phyloP scores from a whole-genome alignment of 129 eudicot genomes.

The Chrysanthemum seticuspe region DNA sequence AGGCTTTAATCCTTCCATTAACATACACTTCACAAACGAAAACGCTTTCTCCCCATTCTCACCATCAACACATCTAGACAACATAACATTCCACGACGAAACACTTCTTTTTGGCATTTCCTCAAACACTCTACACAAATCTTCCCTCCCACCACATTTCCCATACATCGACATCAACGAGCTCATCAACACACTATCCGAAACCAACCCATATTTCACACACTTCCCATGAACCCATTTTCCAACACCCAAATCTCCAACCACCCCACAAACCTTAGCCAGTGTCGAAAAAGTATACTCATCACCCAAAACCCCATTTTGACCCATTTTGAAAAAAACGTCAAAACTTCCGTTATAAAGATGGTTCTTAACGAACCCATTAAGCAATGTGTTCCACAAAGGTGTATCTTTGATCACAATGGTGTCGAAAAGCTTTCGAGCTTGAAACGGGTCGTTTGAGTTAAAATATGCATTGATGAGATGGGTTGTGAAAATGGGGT shows the following conservation, averaged over 20 bases:
- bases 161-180: too few species aligned
- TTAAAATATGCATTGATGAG: conserved; percentile 48
- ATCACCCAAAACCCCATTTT: conserved; percentile 19
- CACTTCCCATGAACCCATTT: conserved; percentile 56
- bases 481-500: conserved; percentile 43
- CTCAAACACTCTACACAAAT: too few species aligned
- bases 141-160: too few species aligned
- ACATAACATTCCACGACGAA: too few species aligned
- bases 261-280: conserved; percentile 43
- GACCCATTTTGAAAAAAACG: conserved; percentile 41
- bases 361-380: conserved; percentile 33
- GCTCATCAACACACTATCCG: too few species aligned
- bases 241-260: conserved; percentile 37
- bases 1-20: conserved; percentile 42
- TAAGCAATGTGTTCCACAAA: conserved; percentile 56
- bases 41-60: conserved; percentile 21
- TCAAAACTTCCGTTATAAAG: conserved; percentile 30
- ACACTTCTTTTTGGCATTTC: too few species aligned
- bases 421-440: conserved; percentile 47
- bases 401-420: conserved; percentile 33
- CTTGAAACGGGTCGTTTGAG: conserved; percentile 24
- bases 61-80: too few species aligned
- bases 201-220: too few species aligned
- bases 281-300: conserved; percentile 51
- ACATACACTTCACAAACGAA: conserved; percentile 56